phyloP scores from a whole-genome alignment of 352 stramenopile species.

The Globisporangium megalacanthum region DNA sequence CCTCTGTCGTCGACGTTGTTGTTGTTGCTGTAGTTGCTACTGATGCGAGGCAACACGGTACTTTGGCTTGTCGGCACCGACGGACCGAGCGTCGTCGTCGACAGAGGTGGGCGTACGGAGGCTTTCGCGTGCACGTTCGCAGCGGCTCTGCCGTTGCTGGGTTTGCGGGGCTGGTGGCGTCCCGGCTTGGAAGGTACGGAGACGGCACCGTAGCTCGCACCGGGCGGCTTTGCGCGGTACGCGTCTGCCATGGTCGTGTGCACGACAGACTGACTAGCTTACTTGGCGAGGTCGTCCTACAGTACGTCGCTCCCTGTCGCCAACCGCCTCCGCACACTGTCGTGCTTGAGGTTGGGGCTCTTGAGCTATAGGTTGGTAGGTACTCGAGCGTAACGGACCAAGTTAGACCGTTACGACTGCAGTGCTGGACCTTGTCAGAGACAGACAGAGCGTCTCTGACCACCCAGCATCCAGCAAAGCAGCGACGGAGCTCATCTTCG shows the following conservation, averaged over 20 bases:
- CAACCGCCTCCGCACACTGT: too few relatives aligned
- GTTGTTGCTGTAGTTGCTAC: conserved; percentile 13
- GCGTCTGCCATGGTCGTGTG: conserved; percentile 4
- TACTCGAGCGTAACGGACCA: too few relatives aligned
- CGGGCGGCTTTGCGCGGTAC: neutral
- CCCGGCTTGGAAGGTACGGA: neutral
- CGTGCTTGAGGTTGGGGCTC: too few relatives aligned
- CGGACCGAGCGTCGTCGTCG: conserved; percentile 3
- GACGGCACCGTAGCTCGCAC: neutral
- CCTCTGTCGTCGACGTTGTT: conserved; percentile 8
- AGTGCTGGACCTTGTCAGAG: too few relatives aligned
- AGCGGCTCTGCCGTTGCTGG: neutral
- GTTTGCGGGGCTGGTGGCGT: conserved; percentile 12
- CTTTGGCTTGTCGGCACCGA: neutral
- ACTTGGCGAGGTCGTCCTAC: too few relatives aligned
- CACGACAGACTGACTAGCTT: too few relatives aligned
- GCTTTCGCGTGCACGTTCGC: neutral
- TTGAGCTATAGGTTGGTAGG: too few relatives aligned
- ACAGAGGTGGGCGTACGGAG: conserved; percentile 21
- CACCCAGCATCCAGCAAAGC: too few relatives aligned
- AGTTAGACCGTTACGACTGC: too few relatives aligned
- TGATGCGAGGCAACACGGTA: conserved; percentile 33
- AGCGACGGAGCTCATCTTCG: too few relatives aligned
- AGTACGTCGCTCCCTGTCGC: too few relatives aligned
- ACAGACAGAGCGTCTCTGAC: too few relatives aligned